phyloP scores from a whole-genome alignment of 495 filamentous ascomycete species.

The Aspergillus panamensis region DNA sequence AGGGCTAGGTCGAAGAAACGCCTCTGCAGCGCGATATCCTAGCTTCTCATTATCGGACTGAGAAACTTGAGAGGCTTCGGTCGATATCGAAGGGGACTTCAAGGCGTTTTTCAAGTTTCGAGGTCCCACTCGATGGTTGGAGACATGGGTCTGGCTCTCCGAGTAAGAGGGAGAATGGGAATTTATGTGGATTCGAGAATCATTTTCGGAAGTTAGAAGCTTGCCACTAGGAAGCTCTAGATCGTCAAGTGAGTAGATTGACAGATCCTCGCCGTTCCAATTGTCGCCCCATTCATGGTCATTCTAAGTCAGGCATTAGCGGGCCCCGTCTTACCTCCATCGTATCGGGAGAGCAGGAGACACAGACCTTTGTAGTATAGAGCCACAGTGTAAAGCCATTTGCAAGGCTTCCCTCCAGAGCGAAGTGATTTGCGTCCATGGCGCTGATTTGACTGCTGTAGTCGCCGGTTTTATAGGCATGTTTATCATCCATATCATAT shows the following conservation, averaged over 20 bases:
- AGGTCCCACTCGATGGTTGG: conserved; percentile 58
- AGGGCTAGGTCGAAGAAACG: conserved; percentile 83
- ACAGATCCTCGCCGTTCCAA: conserved; percentile 97
- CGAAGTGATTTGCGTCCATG: conserved; percentile 97
- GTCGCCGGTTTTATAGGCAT: conserved; percentile 94
- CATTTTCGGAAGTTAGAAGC: conserved; percentile 15
- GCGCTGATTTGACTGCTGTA: conserved; percentile 90
- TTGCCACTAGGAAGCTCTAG: conserved; percentile 53
- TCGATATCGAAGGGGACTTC: conserved; percentile 67
- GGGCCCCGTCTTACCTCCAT: not conserved
- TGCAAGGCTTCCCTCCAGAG: conserved; percentile 71
- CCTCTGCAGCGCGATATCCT: conserved; percentile 88
- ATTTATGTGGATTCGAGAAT: conserved; percentile 42
- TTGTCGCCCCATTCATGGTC: conserved; percentile 87
- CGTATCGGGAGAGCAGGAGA: not conserved
- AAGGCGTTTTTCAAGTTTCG: conserved; percentile 70
- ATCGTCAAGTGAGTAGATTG: conserved; percentile 83
- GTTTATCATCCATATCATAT: conserved; percentile 96
- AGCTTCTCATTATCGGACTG: conserved; percentile 48
- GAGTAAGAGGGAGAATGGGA: conserved; percentile 57
- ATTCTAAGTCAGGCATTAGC: conserved; percentile 50
- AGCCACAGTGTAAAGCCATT: conserved; percentile 90
- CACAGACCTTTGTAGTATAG: conserved; percentile 67
- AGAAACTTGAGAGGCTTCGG: conserved; percentile 48
- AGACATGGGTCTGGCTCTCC: conserved; percentile 51